phyloP scores from a whole-genome alignment of 768 basidiomycete genomes.

The Trichaptum fuscoviolaceum region DNA sequence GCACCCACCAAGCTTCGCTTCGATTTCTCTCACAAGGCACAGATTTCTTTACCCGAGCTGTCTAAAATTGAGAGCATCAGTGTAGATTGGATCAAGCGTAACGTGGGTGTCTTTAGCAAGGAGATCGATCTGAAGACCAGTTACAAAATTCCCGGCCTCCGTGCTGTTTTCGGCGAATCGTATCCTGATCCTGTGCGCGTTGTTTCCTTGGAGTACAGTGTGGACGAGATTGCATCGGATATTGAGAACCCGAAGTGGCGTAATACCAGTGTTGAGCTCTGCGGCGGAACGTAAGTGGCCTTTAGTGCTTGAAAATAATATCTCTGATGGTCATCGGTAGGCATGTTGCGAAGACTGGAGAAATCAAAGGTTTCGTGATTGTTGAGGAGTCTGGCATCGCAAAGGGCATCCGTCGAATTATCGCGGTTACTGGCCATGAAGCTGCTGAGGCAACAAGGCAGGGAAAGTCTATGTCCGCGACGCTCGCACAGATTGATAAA shows the following conservation, averaged over 20 bases:
- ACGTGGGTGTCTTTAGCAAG: conserved; percentile 85
- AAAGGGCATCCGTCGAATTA: conserved; percentile 93
- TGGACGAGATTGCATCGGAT: conserved; percentile 83
- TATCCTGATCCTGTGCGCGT: conserved; percentile 98
- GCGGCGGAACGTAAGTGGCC: conserved; percentile 86
- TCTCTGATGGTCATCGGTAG: conserved; percentile 31
- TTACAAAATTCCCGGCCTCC: conserved; percentile 83
- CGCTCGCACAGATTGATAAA: conserved; percentile 56
- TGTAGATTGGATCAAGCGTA: conserved; percentile 84
- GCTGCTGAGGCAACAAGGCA: conserved; percentile 74
- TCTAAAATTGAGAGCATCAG: conserved; percentile 78
- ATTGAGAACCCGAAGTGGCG: conserved; percentile 90
- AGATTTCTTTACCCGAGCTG: conserved; percentile 72
- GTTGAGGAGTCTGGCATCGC: conserved; percentile 96
- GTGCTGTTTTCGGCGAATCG: conserved; percentile 96
- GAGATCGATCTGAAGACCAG: conserved; percentile 76
- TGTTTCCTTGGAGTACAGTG: conserved; percentile 82
- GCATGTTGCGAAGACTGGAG: conserved; percentile 93
- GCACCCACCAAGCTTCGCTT: conserved; percentile 95
- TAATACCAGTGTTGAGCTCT: conserved; percentile 90
- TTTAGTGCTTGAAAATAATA: background rate
- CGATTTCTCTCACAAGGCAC: conserved; percentile 96
- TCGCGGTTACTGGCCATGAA: conserved; percentile 92
- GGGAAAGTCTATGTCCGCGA: conserved; percentile 56
- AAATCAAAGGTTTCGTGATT: conserved; percentile 95